Percentiles rank a stretch among this genome's conserved stretches.
These are phyloP conservation scores for Magnusiomyces fungicola DNA, from an alignment of 1,139 yeast genomes.

Conservation along the genomic window DNA sequence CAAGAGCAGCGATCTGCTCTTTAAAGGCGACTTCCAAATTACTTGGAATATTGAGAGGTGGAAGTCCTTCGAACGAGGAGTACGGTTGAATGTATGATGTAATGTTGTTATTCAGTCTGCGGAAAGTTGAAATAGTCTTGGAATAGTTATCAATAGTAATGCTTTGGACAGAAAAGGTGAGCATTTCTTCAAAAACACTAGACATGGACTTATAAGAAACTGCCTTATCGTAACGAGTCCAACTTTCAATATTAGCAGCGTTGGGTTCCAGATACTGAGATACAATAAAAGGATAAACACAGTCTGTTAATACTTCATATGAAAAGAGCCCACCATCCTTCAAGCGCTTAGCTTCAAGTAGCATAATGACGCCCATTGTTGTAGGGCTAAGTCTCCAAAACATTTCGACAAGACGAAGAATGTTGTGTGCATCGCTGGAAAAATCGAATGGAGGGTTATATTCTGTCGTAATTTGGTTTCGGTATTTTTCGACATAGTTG, in stretches of 20 bases:
- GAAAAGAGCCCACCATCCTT: background rate
- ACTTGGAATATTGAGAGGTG: background rate
- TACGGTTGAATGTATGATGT: slow-evolving; percentile 1
- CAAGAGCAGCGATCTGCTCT: background rate
- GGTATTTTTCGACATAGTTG: background rate
- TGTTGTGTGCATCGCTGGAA: background rate
- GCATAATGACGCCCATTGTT: slow-evolving; percentile 1
- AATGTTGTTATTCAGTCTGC: background rate
- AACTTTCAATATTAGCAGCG: background rate
- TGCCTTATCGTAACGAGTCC: slow-evolving; percentile 1
- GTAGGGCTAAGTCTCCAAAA: slow-evolving; percentile 3
- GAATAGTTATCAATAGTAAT: slow-evolving; percentile 1
- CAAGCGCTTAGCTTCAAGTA: background rate
- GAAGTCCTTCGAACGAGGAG: background rate
- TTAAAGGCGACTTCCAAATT: slow-evolving; percentile 1
- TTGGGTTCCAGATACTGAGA: slow-evolving; percentile 1
- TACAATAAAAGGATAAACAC: background rate
- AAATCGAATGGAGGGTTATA: slow-evolving; percentile 1
- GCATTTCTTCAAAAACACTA: background rate
- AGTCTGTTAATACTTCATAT: background rate
- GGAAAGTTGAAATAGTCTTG: background rate
- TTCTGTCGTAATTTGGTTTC: background rate
- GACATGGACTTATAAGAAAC: slow-evolving; percentile 1
- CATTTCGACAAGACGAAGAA: background rate
- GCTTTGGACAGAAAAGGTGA: background rate